Evolutionary conservation across 257 asterid species (phyloP).

Genomic region (Ophiorrhiza pumila): DNA sequence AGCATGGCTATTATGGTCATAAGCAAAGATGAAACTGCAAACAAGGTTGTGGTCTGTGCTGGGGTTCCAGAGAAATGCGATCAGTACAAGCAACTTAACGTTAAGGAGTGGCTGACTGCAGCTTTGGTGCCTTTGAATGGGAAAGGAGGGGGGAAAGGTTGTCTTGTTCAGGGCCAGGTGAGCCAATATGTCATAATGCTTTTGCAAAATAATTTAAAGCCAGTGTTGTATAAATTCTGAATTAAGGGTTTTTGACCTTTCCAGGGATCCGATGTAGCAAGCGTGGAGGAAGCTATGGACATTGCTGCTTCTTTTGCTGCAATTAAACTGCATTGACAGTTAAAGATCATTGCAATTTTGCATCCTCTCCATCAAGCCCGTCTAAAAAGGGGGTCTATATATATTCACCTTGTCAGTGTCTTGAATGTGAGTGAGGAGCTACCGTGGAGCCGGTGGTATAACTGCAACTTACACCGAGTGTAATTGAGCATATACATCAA

Average conservation of each 20-base stretch:
- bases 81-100: conserved; percentile 57
- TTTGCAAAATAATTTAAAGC: not conserved
- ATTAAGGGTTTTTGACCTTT: not conserved
- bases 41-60: conserved; percentile 91
- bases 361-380: too few relatives aligned
- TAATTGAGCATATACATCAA: too few relatives aligned
- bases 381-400: too few relatives aligned
- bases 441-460: too few relatives aligned
- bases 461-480: too few relatives aligned
- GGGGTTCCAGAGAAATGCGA: conserved; percentile 84
- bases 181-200: conserved; percentile 7
- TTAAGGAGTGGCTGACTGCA: conserved; percentile 72
- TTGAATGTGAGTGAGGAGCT: too few relatives aligned
- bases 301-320: conserved; percentile 81
- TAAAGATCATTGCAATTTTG: too few relatives aligned
- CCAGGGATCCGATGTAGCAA: conserved; percentile 64
- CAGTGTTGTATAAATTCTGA: not conserved
- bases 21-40: conserved; percentile 62
- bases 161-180: conserved; percentile 97
- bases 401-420: too few relatives aligned
- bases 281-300: conserved; percentile 58
- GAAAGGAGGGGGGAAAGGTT: conserved; percentile 97
- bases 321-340: conserved; percentile 60
- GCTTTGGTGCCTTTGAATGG: conserved; percentile 73
- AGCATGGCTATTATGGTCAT: conserved; percentile 82